Conservation (phyloP, 139 green algal species). For the Chlorella sp. region DNA sequence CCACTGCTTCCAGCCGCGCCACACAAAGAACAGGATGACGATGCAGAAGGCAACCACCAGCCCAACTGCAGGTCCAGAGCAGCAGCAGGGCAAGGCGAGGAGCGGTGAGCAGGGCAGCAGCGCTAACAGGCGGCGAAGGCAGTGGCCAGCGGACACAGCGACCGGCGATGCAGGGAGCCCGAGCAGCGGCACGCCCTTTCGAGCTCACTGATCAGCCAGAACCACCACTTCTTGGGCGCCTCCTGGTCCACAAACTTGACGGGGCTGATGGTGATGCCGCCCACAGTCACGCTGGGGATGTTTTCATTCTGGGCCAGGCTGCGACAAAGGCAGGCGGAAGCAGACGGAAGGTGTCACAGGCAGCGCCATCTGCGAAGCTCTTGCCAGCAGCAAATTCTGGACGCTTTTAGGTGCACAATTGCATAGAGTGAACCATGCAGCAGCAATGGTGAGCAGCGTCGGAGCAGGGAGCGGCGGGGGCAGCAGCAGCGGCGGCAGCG, state of each 20-base stretch:
- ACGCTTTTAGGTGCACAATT: too few species aligned
- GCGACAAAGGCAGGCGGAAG: not conserved
- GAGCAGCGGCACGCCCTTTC: not conserved
- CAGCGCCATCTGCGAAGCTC: too few species aligned
- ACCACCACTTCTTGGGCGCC: slow-evolving; percentile 5
- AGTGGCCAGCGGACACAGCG: not conserved
- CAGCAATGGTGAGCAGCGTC: too few species aligned
- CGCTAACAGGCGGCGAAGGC: not conserved
- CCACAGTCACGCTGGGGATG: too few species aligned
- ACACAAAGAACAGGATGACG: slow-evolving; percentile 20
- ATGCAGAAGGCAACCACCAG: slow-evolving; percentile 12
- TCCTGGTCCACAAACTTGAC: not conserved
- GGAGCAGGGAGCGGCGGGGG: too few species aligned
- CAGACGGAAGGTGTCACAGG: too few species aligned
- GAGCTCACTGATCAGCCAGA: slow-evolving; percentile 5
- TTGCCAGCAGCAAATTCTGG: too few species aligned
- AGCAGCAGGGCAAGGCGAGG: too few species aligned
- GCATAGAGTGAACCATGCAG: too few species aligned
- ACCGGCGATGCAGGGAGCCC: not conserved
- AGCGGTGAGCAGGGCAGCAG: too few species aligned
- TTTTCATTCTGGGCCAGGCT: not conserved
- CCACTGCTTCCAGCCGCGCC: slow-evolving; percentile 25
- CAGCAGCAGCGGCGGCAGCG: too few species aligned
- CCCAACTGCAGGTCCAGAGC: not conserved
- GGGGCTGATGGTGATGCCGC: not conserved